Evolutionary conservation across 2,329 filamentous ascomycete species (phyloP).

Genomic region (Trichoderma aggressivum): DNA sequence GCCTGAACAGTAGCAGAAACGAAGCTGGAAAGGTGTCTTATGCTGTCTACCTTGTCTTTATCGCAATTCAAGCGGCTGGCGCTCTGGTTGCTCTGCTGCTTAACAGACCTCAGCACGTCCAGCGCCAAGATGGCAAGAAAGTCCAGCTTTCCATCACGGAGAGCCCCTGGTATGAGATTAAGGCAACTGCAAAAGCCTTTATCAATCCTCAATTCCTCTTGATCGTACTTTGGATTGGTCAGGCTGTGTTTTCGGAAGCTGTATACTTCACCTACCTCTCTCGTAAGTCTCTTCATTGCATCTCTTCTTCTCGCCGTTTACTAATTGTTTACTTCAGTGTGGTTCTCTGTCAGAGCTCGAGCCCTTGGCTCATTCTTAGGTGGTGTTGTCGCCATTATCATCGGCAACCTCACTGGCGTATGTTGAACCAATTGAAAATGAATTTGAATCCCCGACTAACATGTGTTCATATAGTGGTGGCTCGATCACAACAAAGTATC

Average conservation of each 20-base stretch:
- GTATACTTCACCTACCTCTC: slow-evolving; percentile 67
- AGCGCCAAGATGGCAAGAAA: slow-evolving; percentile 61
- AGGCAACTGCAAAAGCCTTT: slow-evolving; percentile 56
- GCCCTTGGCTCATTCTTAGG: slow-evolving; percentile 69
- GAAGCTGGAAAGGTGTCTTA: slow-evolving; percentile 65
- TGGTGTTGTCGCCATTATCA: slow-evolving; percentile 62
- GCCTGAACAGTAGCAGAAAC: slow-evolving; percentile 57
- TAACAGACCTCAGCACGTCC: slow-evolving; percentile 57
- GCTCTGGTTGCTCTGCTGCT: slow-evolving; percentile 64
- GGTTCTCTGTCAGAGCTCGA: slow-evolving; percentile 67
- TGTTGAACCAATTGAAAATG: slow-evolving; percentile 20
- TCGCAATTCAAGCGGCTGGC: slow-evolving; percentile 63
- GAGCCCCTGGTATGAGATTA: slow-evolving; percentile 57
- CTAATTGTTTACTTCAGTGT: slow-evolving; percentile 39
- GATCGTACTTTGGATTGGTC: slow-evolving; percentile 64
- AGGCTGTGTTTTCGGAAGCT: slow-evolving; percentile 67
- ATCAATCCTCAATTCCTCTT: slow-evolving; percentile 60
- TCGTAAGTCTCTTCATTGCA: slow-evolving; percentile 18
- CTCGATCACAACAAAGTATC: slow-evolving; percentile 57
- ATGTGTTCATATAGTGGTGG: slow-evolving; percentile 39
- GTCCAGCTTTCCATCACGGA: slow-evolving; percentile 58
- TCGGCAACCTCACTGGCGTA: slow-evolving; percentile 63
- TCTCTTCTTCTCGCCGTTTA: background rate
- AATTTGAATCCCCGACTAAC: background rate
- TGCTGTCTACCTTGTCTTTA: slow-evolving; percentile 66